Evolutionary conservation across 2,329 filamentous ascomycete genomes (phyloP), one percentile per base, ranked within the genome.

Genomic region (Aspergillus clavatus): DNA sequence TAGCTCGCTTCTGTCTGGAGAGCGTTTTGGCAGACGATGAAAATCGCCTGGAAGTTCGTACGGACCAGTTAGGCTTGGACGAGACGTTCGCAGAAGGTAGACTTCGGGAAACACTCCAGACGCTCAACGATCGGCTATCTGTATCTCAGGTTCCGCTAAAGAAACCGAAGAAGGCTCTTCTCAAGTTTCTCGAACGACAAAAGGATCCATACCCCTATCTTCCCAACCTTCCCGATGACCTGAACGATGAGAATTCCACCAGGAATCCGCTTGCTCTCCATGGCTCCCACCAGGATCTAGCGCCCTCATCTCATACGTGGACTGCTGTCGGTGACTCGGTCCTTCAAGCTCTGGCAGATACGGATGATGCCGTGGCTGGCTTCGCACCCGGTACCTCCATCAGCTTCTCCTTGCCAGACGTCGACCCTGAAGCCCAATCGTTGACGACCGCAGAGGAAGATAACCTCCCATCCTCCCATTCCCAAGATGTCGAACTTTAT

Each of bases 1-100:
- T 83, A 28, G 74, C 76, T 12, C 73, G 81, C 22, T 84, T 77
- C 57, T 83, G 81, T 57, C 62, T 84, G 24, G 81, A 84, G 61
- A 79, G 80, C 50, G 78, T 83, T 4, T 63, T 84, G 28, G 80
- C 82, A 46, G 78, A 76, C 38, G 80, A 82, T 49, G 78, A 81
- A 27, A 78, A 81, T 45, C 71, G 73, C 23, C 59, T 79, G 39
- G 75, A 77, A 45, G 71, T 72, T 27, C 67, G 77, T 21, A 61
- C 79, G 21, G 75, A 76, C 33, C 69, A 81, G n/a, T 72, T 81
- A n/a, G 79, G 79, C 2, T 59, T 82, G 16, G 77, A 81, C 43
- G 75, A 79, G 54, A 71, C 71, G 4, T 73, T 79, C 44, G 77
- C 78, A 3, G 68, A 70, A 19, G 73, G 78, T 47, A 72, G 77